These are phyloP conservation scores for Rhynchospora breviuscula DNA, from an alignment of 176 grass and related monocot genomes.

Conservation along the genomic window DNA sequence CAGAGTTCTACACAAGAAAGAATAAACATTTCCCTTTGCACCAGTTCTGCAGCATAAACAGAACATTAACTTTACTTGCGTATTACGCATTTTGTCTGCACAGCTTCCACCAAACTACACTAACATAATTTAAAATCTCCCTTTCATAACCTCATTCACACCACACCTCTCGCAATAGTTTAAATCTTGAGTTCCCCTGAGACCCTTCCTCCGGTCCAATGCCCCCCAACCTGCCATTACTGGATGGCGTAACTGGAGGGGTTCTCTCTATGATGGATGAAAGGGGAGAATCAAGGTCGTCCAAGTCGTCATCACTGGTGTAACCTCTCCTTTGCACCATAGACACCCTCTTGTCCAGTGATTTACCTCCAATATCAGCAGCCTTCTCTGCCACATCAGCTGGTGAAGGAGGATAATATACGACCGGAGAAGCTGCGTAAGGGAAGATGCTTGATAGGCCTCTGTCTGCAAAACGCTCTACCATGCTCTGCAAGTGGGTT, in stretches of 20 bases:
- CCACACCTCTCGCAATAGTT: constrained; percentile 66
- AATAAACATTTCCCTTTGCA: constrained; percentile 12
- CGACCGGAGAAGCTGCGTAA: constrained; percentile 40
- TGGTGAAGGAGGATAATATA: constrained; percentile 37
- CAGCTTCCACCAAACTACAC: background rate
- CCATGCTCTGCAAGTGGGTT: constrained; percentile 40
- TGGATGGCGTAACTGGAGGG: constrained; percentile 36
- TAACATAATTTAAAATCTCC: background rate
- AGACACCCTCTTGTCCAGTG: constrained; percentile 31
- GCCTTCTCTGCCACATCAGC: constrained; percentile 42
- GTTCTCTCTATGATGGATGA: constrained; percentile 49
- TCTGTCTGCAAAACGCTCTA: constrained; percentile 38
- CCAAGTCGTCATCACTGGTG: constrained; percentile 76
- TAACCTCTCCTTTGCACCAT: constrained; percentile 61
- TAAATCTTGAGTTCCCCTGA: constrained; percentile 42
- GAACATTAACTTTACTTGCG: background rate
- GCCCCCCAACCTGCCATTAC: background rate
- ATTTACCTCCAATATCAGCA: constrained; percentile 19
- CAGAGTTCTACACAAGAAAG: constrained; percentile 7
- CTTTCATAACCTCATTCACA: constrained; percentile 22
- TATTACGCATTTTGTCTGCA: constrained; percentile 1
- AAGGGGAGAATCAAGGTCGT: constrained; percentile 52
- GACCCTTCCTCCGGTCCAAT: constrained; percentile 3
- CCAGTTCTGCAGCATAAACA: constrained; percentile 17
- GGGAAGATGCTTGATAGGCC: constrained; percentile 46